A percentile compares a stretch with the other conserved stretches of the same genome.
These are phyloP conservation scores for Solanum ahanhuiri DNA, from an alignment of 257 asterid genomes.

Conservation along the genomic window DNA sequence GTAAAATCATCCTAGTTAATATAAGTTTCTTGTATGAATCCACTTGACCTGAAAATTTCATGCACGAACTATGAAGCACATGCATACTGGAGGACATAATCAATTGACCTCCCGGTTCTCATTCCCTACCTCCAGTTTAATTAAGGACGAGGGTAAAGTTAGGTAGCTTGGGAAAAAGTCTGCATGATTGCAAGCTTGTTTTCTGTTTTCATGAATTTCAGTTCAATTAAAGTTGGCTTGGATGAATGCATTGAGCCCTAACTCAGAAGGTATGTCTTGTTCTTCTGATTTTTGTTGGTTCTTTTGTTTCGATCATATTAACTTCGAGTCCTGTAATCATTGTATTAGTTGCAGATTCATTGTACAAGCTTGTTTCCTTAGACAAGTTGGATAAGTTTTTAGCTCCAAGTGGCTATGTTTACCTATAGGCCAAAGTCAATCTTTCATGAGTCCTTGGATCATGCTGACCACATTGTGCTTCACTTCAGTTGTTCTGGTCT, in stretches of 20 bases:
- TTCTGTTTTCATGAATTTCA: neutral
- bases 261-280: neutral
- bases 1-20: neutral
- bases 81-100: neutral
- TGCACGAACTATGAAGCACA: neutral
- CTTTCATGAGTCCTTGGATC: neutral
- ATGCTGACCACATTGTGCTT: neutral
- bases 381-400: neutral
- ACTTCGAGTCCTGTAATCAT: neutral
- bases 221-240: neutral
- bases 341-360: neutral
- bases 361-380: neutral
- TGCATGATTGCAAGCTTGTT: neutral
- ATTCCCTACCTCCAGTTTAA: neutral
- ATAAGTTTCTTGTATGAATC: neutral
- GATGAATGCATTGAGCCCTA: neutral
- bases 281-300: neutral
- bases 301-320: neutral
- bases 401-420: neutral
- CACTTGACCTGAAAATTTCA: neutral
- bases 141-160: neutral
- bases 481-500: neutral
- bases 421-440: neutral
- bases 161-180: neutral
- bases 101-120: neutral